A percentile compares a stretch with the other conserved stretches of the same genome.
Conservation (phyloP, 345 rosid genomes). For the Aurinia saxatilis region DNA sequence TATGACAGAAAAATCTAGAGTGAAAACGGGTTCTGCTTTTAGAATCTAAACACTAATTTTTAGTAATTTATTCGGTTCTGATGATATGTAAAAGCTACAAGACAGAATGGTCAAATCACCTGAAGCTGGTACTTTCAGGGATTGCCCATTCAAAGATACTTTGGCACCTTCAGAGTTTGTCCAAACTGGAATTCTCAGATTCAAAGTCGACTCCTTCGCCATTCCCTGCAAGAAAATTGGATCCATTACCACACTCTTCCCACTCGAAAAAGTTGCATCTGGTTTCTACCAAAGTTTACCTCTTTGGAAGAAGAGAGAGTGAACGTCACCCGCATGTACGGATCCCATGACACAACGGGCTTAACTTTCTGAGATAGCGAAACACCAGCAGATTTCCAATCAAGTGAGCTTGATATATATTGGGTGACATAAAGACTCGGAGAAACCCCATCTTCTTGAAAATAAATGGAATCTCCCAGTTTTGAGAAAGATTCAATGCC, state of each 20-base stretch:
- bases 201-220: slow-evolving; percentile 47
- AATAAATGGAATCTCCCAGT: slow-evolving; percentile 90
- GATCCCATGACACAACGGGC: slow-evolving; percentile 62
- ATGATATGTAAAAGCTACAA: not conserved
- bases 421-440: slow-evolving; percentile 77
- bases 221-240: slow-evolving; percentile 33
- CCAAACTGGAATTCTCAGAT: slow-evolving; percentile 78
- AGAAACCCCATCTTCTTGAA: slow-evolving; percentile 58
- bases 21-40: not conserved
- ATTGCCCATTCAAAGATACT: slow-evolving; percentile 51
- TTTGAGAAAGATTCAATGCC: slow-evolving; percentile 90
- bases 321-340: slow-evolving; percentile 46
- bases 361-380: slow-evolving; percentile 53
- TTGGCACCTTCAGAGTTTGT: slow-evolving; percentile 45
- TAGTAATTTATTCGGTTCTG: not conserved
- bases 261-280: not conserved
- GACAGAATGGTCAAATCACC: slow-evolving; percentile 34
- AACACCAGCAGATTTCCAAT: slow-evolving; percentile 61
- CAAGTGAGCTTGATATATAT: slow-evolving; percentile 62
- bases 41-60: not conserved
- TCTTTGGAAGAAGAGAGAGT: slow-evolving; percentile 35
- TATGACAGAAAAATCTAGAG: not conserved
- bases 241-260: slow-evolving; percentile 4
- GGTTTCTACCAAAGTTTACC: slow-evolving; percentile 27
- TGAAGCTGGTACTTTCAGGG: slow-evolving; percentile 47